Conservation (phyloP, 257 asterid species). For the Pogostemon cablin region DNA sequence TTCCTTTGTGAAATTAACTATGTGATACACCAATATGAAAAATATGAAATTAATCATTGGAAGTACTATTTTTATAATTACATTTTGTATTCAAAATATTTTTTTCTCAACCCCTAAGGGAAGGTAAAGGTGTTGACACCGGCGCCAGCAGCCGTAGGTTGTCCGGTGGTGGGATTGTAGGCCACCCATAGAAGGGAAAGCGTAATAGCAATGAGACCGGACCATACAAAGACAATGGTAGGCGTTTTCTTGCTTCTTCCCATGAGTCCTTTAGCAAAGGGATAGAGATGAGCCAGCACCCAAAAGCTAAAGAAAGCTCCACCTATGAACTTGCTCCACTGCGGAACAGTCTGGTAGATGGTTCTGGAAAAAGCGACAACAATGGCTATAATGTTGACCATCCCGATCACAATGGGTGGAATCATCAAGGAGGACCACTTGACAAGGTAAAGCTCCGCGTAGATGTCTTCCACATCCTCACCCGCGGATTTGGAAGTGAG, state of each 20-base stretch:
- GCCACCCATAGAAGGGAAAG: conserved; percentile 64
- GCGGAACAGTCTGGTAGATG: conserved; percentile 47
- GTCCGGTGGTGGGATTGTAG: conserved; percentile 32
- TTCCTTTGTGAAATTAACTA: too few relatives aligned
- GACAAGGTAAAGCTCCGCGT: conserved; percentile 57
- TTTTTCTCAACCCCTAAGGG: conserved; percentile 30
- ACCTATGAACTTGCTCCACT: conserved; percentile 64
- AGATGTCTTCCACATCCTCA: conserved; percentile 54
- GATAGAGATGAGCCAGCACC: conserved; percentile 69
- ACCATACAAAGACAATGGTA: conserved; percentile 64
- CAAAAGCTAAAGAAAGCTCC: conserved; percentile 70
- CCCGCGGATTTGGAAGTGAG: conserved; percentile 55
- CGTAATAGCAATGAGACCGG: conserved; percentile 66
- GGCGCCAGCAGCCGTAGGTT: neutral
- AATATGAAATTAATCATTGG: neutral
- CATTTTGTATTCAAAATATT: too few relatives aligned
- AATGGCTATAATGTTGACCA: conserved; percentile 57
- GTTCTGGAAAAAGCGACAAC: conserved; percentile 57
- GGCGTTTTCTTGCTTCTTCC: conserved; percentile 68
- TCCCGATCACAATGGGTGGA: conserved; percentile 65
- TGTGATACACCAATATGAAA: too few relatives aligned
- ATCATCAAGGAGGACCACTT: conserved; percentile 72
- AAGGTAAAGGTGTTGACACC: conserved; percentile 42
- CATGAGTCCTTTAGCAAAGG: conserved; percentile 66
- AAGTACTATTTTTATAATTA: too few relatives aligned